Conservation (phyloP, 176 grass and related monocot species). For the Saccharum spontaneum region DNA sequence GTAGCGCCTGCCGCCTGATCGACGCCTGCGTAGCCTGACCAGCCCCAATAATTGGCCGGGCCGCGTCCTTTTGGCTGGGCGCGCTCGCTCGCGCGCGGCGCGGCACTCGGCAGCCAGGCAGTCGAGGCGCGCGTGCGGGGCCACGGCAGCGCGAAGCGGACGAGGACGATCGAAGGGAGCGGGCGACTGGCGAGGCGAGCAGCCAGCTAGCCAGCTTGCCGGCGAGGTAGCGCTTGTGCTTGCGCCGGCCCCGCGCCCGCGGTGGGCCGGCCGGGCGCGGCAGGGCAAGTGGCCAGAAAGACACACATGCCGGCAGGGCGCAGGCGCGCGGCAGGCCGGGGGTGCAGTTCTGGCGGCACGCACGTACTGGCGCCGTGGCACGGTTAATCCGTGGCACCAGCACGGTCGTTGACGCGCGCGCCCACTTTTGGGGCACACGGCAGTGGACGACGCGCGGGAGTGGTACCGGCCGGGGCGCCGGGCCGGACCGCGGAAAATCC, state of each 20-base stretch:
- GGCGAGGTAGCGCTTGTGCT: not conserved
- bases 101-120: not conserved
- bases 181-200: too few relatives aligned
- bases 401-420: not conserved
- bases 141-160: not conserved
- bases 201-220: too few relatives aligned
- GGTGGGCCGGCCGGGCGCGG: not conserved
- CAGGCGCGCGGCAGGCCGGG: not conserved
- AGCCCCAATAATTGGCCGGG: slow-evolving; percentile 17
- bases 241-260: not conserved
- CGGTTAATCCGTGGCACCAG: slow-evolving; percentile 4
- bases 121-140: not conserved
- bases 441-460: not conserved
- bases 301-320: not conserved
- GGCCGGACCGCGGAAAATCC: slow-evolving; percentile 1
- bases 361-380: not conserved
- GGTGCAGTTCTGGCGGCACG: not conserved
- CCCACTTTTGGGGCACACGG: not conserved
- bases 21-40: too few relatives aligned
- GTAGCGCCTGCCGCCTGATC: not conserved
- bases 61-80: not conserved
- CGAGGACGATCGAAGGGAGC: too few relatives aligned
- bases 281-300: not conserved
- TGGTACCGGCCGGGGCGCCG: not conserved
- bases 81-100: not conserved